These are phyloP conservation scores for Apiospora koreana DNA, from an alignment of 2,329 filamentous ascomycete species.

Conservation along the genomic window DNA sequence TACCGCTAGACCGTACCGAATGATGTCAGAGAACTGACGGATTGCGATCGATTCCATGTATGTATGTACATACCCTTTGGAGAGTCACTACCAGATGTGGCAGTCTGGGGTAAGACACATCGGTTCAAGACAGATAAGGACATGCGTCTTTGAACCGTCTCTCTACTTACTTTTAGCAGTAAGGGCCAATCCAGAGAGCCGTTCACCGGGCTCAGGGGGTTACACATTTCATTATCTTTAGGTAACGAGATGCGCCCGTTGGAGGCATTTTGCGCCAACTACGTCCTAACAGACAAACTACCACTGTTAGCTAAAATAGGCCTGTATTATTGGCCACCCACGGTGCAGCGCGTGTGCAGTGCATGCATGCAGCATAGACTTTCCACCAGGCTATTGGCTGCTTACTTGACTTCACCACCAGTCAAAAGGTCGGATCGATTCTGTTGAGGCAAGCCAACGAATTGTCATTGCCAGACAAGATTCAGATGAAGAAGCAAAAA, in stretches of 20 bases:
- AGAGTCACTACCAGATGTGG: not conserved
- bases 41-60: not conserved
- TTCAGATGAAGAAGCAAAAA: constrained; percentile 4
- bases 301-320: not conserved
- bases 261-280: not conserved
- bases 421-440: not conserved
- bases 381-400: constrained; percentile 3
- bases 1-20: not conserved
- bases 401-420: not conserved
- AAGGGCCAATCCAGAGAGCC: not conserved
- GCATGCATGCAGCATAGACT: not conserved
- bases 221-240: not conserved
- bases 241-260: not conserved
- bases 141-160: not conserved
- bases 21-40: not conserved
- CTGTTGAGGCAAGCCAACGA: constrained; percentile 4
- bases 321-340: not conserved
- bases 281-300: not conserved
- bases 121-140: not conserved
- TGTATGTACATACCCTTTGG: not conserved
- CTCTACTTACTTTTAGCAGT: too few species aligned
- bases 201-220: not conserved
- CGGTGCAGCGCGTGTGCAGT: not conserved
- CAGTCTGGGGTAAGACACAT: constrained; percentile 2
- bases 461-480: not conserved